phyloP scores from a whole-genome alignment of 2,329 filamentous ascomycete species.

The Didymosphaeria variabile region DNA sequence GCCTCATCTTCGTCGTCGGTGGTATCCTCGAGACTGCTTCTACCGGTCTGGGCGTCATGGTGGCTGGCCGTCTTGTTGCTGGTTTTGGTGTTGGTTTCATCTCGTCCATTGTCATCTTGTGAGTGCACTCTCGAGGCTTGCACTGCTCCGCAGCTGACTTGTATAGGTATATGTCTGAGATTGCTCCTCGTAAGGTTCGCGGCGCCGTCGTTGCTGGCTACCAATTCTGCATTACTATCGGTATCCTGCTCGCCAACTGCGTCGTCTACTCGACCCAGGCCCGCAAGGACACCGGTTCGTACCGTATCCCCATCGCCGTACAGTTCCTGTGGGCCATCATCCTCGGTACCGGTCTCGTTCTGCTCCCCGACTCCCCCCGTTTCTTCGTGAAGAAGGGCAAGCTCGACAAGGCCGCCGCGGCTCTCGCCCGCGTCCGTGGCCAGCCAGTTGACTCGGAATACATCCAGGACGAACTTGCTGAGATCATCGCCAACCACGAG shows the following conservation, averaged over 20 bases:
- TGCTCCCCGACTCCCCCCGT: constrained; percentile 86
- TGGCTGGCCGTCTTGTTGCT: constrained; percentile 76
- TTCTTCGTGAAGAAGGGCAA: constrained; percentile 83
- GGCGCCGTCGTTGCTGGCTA: constrained; percentile 81
- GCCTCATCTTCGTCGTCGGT: constrained; percentile 67
- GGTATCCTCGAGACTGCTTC: constrained; percentile 68
- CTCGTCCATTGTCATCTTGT: constrained; percentile 67
- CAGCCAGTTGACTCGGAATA: constrained; percentile 78
- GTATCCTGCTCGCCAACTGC: constrained; percentile 77
- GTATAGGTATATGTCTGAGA: constrained; percentile 82
- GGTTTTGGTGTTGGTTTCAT: constrained; percentile 78
- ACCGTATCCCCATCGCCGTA: constrained; percentile 79
- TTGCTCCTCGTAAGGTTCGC: constrained; percentile 73
- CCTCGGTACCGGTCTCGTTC: constrained; percentile 73
- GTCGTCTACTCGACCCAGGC: constrained; percentile 78
- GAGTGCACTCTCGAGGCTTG: constrained; percentile 38
- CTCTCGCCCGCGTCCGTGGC: constrained; percentile 77
- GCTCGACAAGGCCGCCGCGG: constrained; percentile 70
- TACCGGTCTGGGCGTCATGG: constrained; percentile 68
- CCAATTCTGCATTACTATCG: constrained; percentile 85
- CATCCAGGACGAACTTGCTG: constrained; percentile 81
- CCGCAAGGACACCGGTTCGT: constrained; percentile 71
- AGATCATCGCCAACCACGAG: constrained; percentile 92
- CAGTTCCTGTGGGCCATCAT: constrained; percentile 86
- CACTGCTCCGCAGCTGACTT: constrained; percentile 20